Evolutionary conservation across 202 grass and related monocot genomes (phyloP).

Genomic region (Brachypodium distachyon): DNA sequence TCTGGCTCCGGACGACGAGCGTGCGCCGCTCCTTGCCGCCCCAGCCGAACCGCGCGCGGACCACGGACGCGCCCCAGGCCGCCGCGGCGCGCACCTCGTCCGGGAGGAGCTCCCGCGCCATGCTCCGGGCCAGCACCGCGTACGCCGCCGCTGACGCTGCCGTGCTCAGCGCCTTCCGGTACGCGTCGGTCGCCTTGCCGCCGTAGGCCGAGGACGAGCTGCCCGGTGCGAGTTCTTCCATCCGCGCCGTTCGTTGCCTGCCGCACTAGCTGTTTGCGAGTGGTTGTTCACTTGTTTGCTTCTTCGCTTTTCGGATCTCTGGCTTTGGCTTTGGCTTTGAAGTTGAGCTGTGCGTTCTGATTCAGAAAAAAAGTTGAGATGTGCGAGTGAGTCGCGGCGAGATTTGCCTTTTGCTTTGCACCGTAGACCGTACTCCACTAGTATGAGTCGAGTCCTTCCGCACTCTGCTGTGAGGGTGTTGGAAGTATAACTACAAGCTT

Average conservation of each 20-base stretch:
- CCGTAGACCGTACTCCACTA: too few species aligned
- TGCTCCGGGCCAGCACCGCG: conserved; percentile 13
- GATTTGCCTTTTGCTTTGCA: too few species aligned
- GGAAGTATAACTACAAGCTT: too few species aligned
- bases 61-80: neutral
- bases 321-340: too few species aligned
- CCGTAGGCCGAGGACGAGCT: neutral
- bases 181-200: conserved; percentile 18
- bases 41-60: neutral
- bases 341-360: too few species aligned
- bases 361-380: too few species aligned
- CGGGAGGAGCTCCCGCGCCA: neutral
- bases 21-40: neutral
- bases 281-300: neutral
- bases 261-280: too few species aligned
- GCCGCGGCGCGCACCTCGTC: neutral
- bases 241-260: neutral
- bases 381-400: too few species aligned
- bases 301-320: neutral
- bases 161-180: conserved; percentile 22
- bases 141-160: conserved; percentile 31
- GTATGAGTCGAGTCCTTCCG: too few species aligned
- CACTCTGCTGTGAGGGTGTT: too few species aligned
- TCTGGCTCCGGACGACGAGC: neutral
- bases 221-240: neutral